Conservation (phyloP, 148 eudicot genomes). For the Cornus kousa region DNA sequence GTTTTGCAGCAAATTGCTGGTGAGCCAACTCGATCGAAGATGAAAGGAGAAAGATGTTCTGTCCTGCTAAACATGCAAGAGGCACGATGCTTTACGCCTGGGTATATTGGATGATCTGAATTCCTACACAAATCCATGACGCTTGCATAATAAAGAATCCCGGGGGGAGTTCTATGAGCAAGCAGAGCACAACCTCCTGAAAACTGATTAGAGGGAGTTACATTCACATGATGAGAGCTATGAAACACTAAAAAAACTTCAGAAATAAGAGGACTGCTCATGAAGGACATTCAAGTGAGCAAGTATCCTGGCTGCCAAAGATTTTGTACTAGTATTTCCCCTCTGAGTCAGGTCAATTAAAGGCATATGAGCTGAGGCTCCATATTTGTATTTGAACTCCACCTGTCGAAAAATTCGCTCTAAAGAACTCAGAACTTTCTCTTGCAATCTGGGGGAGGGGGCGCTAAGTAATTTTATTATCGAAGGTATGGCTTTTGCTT, state of each 20-base stretch:
- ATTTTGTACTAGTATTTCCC: constrained; percentile 31
- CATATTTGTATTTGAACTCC: constrained; percentile 35
- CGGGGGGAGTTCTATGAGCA: neutral
- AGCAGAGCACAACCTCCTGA: too few species aligned
- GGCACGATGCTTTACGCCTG: neutral
- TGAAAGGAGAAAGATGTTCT: neutral
- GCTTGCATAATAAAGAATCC: neutral
- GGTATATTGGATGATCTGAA: neutral
- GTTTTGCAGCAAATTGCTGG: too few species aligned
- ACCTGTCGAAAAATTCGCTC: constrained; percentile 30
- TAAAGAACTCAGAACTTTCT: constrained; percentile 31
- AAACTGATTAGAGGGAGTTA: too few species aligned
- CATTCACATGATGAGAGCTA: too few species aligned
- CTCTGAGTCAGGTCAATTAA: constrained; percentile 45
- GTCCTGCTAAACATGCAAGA: neutral
- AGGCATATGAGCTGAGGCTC: constrained; percentile 31
- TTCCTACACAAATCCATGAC: neutral
- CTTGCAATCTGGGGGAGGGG: constrained; percentile 34
- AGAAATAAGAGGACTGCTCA: constrained; percentile 43
- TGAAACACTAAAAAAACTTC: neutral
- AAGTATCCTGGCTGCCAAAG: constrained; percentile 40
- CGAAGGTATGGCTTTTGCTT: constrained; percentile 30
- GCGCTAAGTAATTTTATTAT: constrained; percentile 27
- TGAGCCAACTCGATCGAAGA: neutral
- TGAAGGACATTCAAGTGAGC: constrained; percentile 41